Evolutionary conservation across 192 early-diverging fungal species (phyloP).

Genomic region (Backusella tarrabulga): DNA sequence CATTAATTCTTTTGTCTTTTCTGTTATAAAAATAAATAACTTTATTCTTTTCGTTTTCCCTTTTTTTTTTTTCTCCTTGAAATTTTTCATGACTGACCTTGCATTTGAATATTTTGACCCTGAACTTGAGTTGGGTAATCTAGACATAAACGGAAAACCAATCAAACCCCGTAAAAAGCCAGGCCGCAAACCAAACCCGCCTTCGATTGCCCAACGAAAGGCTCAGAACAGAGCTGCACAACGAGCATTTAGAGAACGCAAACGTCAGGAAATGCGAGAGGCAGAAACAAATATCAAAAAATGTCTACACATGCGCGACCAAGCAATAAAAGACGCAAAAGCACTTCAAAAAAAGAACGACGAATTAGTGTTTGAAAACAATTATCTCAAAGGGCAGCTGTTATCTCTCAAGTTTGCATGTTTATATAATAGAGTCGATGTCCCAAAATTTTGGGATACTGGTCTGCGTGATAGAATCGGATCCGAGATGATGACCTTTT

Average conservation of each 20-base stretch:
- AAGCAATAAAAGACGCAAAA: conserved; percentile 41
- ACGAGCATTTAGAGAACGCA: conserved; percentile 86
- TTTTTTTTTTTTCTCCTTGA: not conserved
- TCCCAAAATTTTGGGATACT: conserved; percentile 32
- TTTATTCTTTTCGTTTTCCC: conserved; percentile 1
- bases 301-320: conserved; percentile 57
- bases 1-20: not conserved
- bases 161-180: conserved; percentile 43
- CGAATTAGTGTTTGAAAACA: conserved; percentile 41
- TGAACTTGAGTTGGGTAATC: conserved; percentile 12
- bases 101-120: conserved; percentile 35
- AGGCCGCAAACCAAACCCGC: conserved; percentile 57
- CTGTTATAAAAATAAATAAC: not conserved
- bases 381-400: conserved; percentile 42
- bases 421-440: conserved; percentile 25
- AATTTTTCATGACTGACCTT: conserved; percentile 19
- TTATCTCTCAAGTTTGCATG: conserved; percentile 33
- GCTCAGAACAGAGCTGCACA: conserved; percentile 89
- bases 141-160: conserved; percentile 21
- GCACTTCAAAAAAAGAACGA: conserved; percentile 42
- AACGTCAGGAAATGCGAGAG: conserved; percentile 62
- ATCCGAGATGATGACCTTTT: conserved; percentile 6
- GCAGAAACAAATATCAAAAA: conserved; percentile 69
- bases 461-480: conserved; percentile 14
- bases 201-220: conserved; percentile 55